Evolutionary conservation across 202 grass and related monocot species (phyloP), one percentile per base, ranked within the genome.

Genomic region (Setaria italica): DNA sequence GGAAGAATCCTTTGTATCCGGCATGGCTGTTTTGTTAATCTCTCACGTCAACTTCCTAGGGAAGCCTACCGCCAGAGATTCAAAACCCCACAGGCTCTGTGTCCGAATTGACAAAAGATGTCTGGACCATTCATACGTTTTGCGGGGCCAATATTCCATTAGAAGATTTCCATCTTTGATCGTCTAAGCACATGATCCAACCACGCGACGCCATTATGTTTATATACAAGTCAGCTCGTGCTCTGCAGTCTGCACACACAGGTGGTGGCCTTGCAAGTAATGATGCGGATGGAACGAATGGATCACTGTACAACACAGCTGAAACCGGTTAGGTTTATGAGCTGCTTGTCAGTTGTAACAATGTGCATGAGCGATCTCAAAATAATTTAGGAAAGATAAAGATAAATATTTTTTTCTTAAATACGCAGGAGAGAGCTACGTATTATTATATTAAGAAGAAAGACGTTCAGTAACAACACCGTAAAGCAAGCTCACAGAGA

Each of bases 41-140:
- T 87, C 63, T 90, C 69, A 68, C 62, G 81, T 87, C 85, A 87
- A 87, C 89, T 76, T 85, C 62, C 45, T 49, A 19, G 34, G 12
- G 54, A 56, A 77, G 63, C 43, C n/a, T 66, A 32, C 39, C 39
- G 25, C 25, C 25, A 25, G 25, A 25, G 25, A 25, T 25, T 25
- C 25, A 25, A 25, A 25, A 25, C 25, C 25, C 25, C 25, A 25
- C 25, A 25, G 25, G 25, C 6, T 4, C 39, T 41, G 39, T 21
- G 21, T 12, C 48, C 42, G 32, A 11, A 53, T 53, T 72, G 30
- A 72, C 42, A 55, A 66, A 66, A 78, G 6, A 11, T 62, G n/a
- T 45, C n/a, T 78, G 76, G 76, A 29, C 21, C 75, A 77, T 62
- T 39, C 75, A 32, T 16, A 10, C 42, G 37, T 76, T 13, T 41